Base-by-base conservation (phyloP, 148 eudicot genomes). In the Mesembryanthemum crystallinum region DNA sequence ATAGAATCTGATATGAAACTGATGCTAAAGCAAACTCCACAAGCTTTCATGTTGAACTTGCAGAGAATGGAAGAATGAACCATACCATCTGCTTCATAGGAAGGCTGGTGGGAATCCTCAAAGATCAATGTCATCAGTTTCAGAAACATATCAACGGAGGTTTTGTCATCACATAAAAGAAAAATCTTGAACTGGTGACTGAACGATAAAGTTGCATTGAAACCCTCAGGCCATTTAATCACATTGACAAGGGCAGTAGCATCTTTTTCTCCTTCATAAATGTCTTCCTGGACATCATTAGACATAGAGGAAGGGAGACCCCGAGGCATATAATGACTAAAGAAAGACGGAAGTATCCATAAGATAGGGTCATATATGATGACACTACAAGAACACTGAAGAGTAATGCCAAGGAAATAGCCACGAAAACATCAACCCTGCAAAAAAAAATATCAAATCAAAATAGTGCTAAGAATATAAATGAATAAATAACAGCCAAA, bases 231-330 rank as follows among this genome's bases (percentile, higher is more conserved):
- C 28, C 51, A 39, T 18, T 37, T 37, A 66, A 35, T 66, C 69
- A 66, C 49, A 35, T 66, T 66, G 69, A 39, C 49, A 66, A 21
- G 24, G 49, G 25, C 17, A 37, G 69, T 66, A n/a, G 28, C 69
- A n/a, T 35, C 37, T 29, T 37, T 67, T 27, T 15, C 51, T 66
- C 49, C 28, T 66, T 66, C 27, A 23, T 5, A 39, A 35, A 39
- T 1, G 27, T 45, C 24, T n/a, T 66, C 69, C 47, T n/a, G 5
- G 29, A 11, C 49, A 66, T 66, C 51, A 37, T 37, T 51, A 66
- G 51, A 51, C 51, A 23, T 66, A 37, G 5, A 21, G 27, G 69
- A 66, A 66, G 17, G 29, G 18, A 66, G 21, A 66, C 24, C 13
- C 23, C 4, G 20, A 57, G 61, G 49, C 28, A 21, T 37, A 39